Conservation (phyloP, 2,329 filamentous ascomycete species). For the Alternaria ventricosa region DNA sequence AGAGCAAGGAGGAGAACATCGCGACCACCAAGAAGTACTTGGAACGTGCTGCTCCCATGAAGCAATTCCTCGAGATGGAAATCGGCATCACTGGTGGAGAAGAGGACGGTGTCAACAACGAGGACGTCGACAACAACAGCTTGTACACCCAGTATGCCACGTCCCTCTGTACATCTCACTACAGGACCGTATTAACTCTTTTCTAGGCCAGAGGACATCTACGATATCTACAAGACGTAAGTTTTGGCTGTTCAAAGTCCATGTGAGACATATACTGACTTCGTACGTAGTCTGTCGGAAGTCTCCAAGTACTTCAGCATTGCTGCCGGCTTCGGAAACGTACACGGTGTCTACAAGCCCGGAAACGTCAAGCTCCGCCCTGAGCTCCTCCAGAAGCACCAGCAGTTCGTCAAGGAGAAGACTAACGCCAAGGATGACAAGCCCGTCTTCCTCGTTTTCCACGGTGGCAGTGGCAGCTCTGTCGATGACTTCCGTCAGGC, state of each 20-base stretch:
- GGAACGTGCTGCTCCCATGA: constrained; percentile 92
- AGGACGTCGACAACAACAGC: constrained; percentile 70
- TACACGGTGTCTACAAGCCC: constrained; percentile 78
- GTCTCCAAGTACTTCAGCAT: constrained; percentile 90
- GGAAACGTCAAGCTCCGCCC: constrained; percentile 73
- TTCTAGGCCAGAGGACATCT: constrained; percentile 34
- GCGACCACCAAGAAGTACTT: constrained; percentile 78
- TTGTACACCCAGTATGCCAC: constrained; percentile 79
- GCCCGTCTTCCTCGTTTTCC: constrained; percentile 99
- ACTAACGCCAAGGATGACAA: constrained; percentile 16
- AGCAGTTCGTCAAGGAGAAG: constrained; percentile 86
- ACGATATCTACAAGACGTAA: constrained; percentile 62
- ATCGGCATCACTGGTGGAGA: constrained; percentile 86
- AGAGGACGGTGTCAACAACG: constrained; percentile 79
- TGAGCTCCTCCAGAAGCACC: constrained; percentile 95
- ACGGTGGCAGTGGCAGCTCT: constrained; percentile 90
- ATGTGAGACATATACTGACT: neutral
- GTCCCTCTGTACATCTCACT: accelerated
- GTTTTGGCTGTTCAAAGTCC: neutral
- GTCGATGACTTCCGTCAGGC: constrained; percentile 79
- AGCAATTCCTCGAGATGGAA: constrained; percentile 98
- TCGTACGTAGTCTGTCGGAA: constrained; percentile 64
- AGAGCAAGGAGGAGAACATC: constrained; percentile 81
- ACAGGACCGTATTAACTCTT: neutral
- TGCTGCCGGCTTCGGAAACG: constrained; percentile 91